Evolutionary conservation across 2,329 filamentous ascomycete genomes (phyloP), one percentile per base, ranked within the genome.

Genomic region (Aspergillus glaucus): DNA sequence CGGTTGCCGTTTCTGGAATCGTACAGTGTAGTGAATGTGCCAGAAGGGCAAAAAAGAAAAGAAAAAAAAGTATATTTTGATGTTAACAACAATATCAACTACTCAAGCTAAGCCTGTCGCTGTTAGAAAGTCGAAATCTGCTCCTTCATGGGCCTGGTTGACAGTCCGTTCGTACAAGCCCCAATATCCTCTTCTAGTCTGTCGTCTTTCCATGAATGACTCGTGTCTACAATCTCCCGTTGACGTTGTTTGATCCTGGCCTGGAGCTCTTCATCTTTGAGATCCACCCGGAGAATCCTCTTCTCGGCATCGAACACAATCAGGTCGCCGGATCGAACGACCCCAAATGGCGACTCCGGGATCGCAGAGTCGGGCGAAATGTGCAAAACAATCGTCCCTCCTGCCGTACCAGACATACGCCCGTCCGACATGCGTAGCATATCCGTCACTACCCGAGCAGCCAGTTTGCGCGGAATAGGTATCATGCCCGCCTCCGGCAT

Each of bases 361-460:
- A 77, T 54, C 1, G 68, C 75, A 5, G 74, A 69, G 55, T 81
- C 78, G 0, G 78, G 78, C 3, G 73, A 76, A 26, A 80, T 70
- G 54, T 80, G 77, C 17, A 80, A 61, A 2, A 77, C 66, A 17
- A 80, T 77, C 0, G 76, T 79, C 3, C 77, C 77, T 0, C 77
- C 78, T 2, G 78, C 77, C 3, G 77, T 80, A 0, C 78, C 77
- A 28, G 70, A 75, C 76, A 80, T 80, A 19, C 78, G 65, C 1
- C 78, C 77, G 61, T 80, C 78, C 0, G 72, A 76, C 4, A 80
- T 59, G 1, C 78, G 65, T 26, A 80, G 56, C 77, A 80, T 79
- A 55, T 79, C 76, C 21, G 64, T 68, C 1, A 79, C 74, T 0
- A 77, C 76, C 47, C 69, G 59, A 2, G 59, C 60, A 6, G 65